Conservation (phyloP, 2,329 filamentous ascomycete genomes). For the Arthrobotrys megalospora region DNA sequence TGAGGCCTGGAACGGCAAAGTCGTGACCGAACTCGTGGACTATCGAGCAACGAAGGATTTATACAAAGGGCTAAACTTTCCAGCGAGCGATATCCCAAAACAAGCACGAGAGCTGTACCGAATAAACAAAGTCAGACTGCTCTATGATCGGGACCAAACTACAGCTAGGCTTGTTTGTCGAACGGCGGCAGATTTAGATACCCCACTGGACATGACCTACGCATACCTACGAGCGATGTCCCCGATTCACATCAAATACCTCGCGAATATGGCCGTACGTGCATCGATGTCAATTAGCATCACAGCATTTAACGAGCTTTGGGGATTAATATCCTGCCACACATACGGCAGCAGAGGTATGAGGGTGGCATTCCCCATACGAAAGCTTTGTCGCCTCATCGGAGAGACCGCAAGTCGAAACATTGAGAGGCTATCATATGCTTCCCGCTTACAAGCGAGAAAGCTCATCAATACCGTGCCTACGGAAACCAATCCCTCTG, state of each 20-base stretch:
- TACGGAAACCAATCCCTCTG: constrained; percentile 84
- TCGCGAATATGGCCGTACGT: constrained; percentile 90
- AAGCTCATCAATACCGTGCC: constrained; percentile 90
- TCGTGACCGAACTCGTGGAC: constrained; percentile 89
- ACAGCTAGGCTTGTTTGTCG: constrained; percentile 87
- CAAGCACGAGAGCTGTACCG: constrained; percentile 92
- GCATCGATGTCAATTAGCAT: constrained; percentile 96
- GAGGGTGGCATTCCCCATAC: constrained; percentile 91
- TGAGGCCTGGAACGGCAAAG: constrained; percentile 82
- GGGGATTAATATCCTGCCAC: constrained; percentile 90
- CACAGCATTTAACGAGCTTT: constrained; percentile 86
- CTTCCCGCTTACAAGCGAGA: constrained; percentile 84
- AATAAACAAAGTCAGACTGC: constrained; percentile 87
- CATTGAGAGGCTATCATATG: constrained; percentile 88
- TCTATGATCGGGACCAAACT: constrained; percentile 86
- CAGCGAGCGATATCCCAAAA: constrained; percentile 86
- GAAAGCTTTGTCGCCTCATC: constrained; percentile 90
- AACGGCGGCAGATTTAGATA: constrained; percentile 79
- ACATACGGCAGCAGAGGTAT: constrained; percentile 83
- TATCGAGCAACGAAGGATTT: constrained; percentile 83
- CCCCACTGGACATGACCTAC: constrained; percentile 85
- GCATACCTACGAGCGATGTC: constrained; percentile 87
- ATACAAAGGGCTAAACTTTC: constrained; percentile 90
- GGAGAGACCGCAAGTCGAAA: constrained; percentile 89
- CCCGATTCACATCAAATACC: constrained; percentile 88